Evolutionary conservation across 495 filamentous ascomycete species (phyloP), one percentile per base, ranked within the genome.

Genomic region (Xylaria acuta): DNA sequence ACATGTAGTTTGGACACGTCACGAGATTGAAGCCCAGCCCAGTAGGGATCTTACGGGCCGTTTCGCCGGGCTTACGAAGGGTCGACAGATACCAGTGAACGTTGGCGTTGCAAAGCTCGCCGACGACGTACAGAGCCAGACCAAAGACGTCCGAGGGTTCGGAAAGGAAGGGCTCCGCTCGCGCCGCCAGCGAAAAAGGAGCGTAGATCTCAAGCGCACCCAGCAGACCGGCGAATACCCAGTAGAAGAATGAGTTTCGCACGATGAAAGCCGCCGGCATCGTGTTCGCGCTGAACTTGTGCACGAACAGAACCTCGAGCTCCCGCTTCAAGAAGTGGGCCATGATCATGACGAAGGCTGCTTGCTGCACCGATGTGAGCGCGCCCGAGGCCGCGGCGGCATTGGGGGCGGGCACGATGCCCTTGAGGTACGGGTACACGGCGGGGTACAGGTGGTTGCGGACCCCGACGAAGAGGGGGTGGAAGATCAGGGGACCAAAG

Each of bases 1-100:
- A 99, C 83, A 95, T 88, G 83, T 99, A 99, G 85, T 99, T 99
- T 30, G 96, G 96, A 86, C 94, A 97, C 16, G 96, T 99, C 51
- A 98, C 96, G 49, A 88, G 76, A 76, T 82, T 84, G 83, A 97
- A 98, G n/a, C 94, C 94, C 69, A 94, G 89, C 25, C 95, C 95
- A 49, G 84, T 83, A 0, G 96, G 96, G 78, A 99, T 97, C 72
- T 93, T 94, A 22, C 94, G 84, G 74, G 97, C 92, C 7, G 90
- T 97, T 69, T 90, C 91, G 62, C 94, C 94, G n/a, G 86, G 86
- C 47, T 89, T 89, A 5, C 96, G 91, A 40, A 99, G 88, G 58
- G 86, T 83, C 32, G 92, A 88, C 27, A 99, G 86, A 3, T 91
- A 88, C 72, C 92, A 80, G 80, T 99, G 96, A 1, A 93, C 90